A percentile compares a stretch with the other conserved stretches of the same genome.
Evolutionary conservation across 129 eudicot genomes (phyloP).

Genomic region (Gnaphalium uliginosum): DNA sequence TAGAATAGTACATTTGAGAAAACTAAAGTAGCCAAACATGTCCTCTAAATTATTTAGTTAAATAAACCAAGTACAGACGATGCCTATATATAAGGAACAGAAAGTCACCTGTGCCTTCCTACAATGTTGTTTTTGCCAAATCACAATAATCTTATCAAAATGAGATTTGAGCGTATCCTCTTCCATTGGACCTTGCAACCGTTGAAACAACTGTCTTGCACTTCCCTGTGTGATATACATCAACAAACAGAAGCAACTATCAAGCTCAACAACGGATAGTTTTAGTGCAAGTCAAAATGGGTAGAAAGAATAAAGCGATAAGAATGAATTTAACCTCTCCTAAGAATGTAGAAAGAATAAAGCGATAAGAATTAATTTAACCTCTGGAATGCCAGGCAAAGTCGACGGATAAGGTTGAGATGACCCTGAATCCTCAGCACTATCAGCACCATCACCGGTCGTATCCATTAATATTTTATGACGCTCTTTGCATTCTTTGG

Average conservation of each 20-base stretch:
- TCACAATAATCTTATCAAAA: slow-evolving; percentile 65
- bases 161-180: slow-evolving; percentile 84
- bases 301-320: not conserved
- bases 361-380: slow-evolving; percentile 9
- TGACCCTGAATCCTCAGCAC: slow-evolving; percentile 95
- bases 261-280: not conserved
- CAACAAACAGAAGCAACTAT: slow-evolving; percentile 27
- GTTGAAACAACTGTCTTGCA: slow-evolving; percentile 92
- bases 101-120: slow-evolving; percentile 60
- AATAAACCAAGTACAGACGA: not conserved
- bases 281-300: not conserved
- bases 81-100: not conserved
- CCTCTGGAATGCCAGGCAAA: slow-evolving; percentile 96
- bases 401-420: slow-evolving; percentile 94
- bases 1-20: not conserved
- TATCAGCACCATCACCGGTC: slow-evolving; percentile 86
- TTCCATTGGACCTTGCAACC: slow-evolving; percentile 88
- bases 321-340: slow-evolving; percentile 16
- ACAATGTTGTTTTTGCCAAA: slow-evolving; percentile 57
- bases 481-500: slow-evolving; percentile 88
- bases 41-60: not conserved
- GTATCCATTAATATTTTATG: slow-evolving; percentile 74
- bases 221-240: slow-evolving; percentile 66
- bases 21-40: not conserved
- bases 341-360: slow-evolving; percentile 9